These are phyloP conservation scores for Ceratocystiopsis brevicomis DNA, from an alignment of 2,329 filamentous ascomycete genomes.

Conservation along the genomic window DNA sequence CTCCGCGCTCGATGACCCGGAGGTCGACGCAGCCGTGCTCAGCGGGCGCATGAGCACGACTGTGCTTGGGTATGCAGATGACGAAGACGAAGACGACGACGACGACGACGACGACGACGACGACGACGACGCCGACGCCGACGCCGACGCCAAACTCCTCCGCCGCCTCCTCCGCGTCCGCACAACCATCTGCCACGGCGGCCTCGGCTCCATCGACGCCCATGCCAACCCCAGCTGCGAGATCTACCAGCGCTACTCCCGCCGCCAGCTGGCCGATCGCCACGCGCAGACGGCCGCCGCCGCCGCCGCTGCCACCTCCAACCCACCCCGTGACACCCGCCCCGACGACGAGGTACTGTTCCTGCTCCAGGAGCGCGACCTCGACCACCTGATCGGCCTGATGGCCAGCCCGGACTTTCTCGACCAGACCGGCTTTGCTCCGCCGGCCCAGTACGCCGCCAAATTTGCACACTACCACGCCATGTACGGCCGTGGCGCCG, in stretches of 20 bases:
- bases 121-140: background rate
- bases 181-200: too few relatives aligned
- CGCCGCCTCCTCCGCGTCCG: too few relatives aligned
- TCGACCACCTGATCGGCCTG: constrained; percentile 2
- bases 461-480: constrained; percentile 4
- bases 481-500: background rate
- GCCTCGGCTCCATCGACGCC: too few relatives aligned
- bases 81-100: background rate
- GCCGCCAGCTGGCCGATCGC: too few relatives aligned
- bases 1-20: background rate
- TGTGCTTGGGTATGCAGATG: background rate
- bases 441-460: constrained; percentile 4
- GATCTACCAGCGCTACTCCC: too few relatives aligned
- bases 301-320: too few relatives aligned
- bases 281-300: too few relatives aligned
- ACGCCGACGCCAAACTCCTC: background rate
- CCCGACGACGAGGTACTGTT: constrained; percentile 5
- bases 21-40: background rate
- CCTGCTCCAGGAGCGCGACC: background rate
- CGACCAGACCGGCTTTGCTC: background rate
- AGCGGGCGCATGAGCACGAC: too few relatives aligned
- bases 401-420: background rate
- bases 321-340: background rate
- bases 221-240: too few relatives aligned
- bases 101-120: background rate